phyloP scores from a whole-genome alignment of 2,329 filamentous ascomycete genomes.

The Diaporthe aspalathi region DNA sequence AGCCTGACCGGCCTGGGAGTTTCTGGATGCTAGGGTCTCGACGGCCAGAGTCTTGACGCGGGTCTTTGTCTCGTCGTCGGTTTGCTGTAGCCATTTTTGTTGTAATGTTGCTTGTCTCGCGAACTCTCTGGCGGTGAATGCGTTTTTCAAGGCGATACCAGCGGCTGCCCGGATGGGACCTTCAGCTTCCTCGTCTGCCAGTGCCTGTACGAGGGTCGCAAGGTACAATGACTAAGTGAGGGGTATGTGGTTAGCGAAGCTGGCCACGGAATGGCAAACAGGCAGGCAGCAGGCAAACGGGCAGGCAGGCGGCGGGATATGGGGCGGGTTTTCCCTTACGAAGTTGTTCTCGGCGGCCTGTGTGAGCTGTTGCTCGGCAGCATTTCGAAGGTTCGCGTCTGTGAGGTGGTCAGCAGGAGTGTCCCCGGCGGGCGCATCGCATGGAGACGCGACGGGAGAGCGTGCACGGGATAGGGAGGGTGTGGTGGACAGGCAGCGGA shows the following conservation, averaged over 20 bases:
- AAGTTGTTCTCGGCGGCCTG: slow-evolving; percentile 96
- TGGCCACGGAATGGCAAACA: slow-evolving; percentile 27
- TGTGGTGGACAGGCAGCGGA: slow-evolving; percentile 17
- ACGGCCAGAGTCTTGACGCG: slow-evolving; percentile 92
- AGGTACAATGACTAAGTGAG: slow-evolving; percentile 84
- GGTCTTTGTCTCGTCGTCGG: slow-evolving; percentile 83
- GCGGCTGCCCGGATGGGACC: slow-evolving; percentile 91
- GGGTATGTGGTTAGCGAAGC: slow-evolving; percentile 34
- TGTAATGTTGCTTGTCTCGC: slow-evolving; percentile 89
- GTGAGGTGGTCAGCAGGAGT: slow-evolving; percentile 48
- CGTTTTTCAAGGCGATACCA: slow-evolving; percentile 97
- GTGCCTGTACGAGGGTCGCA: slow-evolving; percentile 89
- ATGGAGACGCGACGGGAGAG: slow-evolving; percentile 39
- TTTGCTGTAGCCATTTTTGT: slow-evolving; percentile 89
- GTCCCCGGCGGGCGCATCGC: slow-evolving; percentile 33
- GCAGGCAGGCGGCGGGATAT: background rate
- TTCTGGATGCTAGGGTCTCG: slow-evolving; percentile 83
- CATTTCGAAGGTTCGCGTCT: slow-evolving; percentile 92
- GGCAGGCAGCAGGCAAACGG: background rate
- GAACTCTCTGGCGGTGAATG: slow-evolving; percentile 93
- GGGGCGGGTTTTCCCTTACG: slow-evolving; percentile 64
- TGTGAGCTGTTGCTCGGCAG: slow-evolving; percentile 92
- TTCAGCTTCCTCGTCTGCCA: slow-evolving; percentile 88
- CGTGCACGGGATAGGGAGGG: slow-evolving; percentile 33
- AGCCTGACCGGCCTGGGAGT: slow-evolving; percentile 85